A percentile compares a stretch with the other conserved stretches of the same genome.
Evolutionary conservation across 139 green algal species (phyloP).

Genomic region (Volvox reticuliferus): DNA sequence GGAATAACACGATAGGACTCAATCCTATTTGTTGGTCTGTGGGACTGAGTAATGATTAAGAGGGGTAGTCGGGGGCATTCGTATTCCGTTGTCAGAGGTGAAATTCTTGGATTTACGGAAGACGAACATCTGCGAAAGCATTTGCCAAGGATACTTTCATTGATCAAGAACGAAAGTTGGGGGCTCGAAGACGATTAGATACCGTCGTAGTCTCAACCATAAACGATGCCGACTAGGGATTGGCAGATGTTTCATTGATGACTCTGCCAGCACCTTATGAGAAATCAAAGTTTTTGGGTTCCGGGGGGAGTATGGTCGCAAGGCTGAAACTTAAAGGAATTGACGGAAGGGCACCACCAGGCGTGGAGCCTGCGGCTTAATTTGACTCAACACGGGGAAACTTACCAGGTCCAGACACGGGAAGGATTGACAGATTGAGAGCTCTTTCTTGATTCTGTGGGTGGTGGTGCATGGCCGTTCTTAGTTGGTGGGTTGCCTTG

Average conservation of each 20-base stretch:
- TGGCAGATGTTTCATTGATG: constrained; percentile 96
- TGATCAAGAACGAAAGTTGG: constrained; percentile 99
- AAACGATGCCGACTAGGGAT: constrained; percentile 99
- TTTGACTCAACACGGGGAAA: constrained; percentile 97
- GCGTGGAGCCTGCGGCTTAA: constrained; percentile 96
- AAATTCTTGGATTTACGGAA: no score
- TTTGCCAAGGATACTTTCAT: constrained; percentile 99
- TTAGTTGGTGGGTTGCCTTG: constrained; percentile 97
- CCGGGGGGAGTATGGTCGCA: no score
- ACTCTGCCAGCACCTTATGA: constrained; percentile 97
- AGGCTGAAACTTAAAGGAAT: constrained; percentile 96
- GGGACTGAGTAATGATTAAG: no score
- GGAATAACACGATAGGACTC: no score
- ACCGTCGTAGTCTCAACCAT: constrained; percentile 99
- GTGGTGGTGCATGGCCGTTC: constrained; percentile 81
- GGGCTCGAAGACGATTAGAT: constrained; percentile 99
- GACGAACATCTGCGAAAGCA: no score
- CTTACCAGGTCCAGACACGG: constrained; percentile 97
- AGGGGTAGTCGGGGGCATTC: no score
- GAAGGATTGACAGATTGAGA: constrained; percentile 96
- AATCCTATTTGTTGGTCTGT: no score
- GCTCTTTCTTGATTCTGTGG: constrained; percentile 96
- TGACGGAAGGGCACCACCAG: constrained; percentile 96
- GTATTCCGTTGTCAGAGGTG: no score
- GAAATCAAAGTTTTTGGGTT: no score